These are phyloP conservation scores for Quercus parvula DNA, from an alignment of 306 rosid genomes.

Conservation along the genomic window DNA sequence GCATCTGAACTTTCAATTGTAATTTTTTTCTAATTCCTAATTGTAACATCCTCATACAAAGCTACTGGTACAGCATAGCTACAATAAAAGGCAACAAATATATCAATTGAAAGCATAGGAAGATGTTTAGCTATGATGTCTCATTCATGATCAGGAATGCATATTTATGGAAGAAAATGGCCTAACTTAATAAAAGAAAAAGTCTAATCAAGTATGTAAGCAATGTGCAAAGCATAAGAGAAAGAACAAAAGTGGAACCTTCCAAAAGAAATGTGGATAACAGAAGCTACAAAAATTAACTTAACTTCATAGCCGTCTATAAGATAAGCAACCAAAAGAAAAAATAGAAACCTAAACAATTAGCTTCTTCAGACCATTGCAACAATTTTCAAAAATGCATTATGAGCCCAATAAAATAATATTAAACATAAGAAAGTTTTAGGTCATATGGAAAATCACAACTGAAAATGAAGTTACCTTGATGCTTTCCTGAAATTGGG, in stretches of 20 bases:
- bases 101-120: background rate
- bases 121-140: background rate
- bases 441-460: background rate
- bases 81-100: background rate
- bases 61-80: no score
- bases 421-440: background rate
- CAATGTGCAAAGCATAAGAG: background rate
- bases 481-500: slow-evolving; percentile 76
- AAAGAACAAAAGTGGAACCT: background rate
- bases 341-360: background rate
- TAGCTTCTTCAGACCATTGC: background rate
- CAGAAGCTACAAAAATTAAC: background rate
- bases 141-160: background rate
- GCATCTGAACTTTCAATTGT: no score
- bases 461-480: slow-evolving; percentile 39
- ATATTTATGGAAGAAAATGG: background rate
- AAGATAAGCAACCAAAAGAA: background rate
- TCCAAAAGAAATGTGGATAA: background rate
- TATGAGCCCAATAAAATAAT: background rate
- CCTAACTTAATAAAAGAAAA: background rate
- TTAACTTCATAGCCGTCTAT: background rate
- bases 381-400: background rate
- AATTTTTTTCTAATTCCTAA: no score
- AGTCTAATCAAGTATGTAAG: background rate
- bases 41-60: no score